Conservation (phyloP, 2,329 filamentous ascomycete species). For the Zelopaecilomyces penicillatus region DNA sequence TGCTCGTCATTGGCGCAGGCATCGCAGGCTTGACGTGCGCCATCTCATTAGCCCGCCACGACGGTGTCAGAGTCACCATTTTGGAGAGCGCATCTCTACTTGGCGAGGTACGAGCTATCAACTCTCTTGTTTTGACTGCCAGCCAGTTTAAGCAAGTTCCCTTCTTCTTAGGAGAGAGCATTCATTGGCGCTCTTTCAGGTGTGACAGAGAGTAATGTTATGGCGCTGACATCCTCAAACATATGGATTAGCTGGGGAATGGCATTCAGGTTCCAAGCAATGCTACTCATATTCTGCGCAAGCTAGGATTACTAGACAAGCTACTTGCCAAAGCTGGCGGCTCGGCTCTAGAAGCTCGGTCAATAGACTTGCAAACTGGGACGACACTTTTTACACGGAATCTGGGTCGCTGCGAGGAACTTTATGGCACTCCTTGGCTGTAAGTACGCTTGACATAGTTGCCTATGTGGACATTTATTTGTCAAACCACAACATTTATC, state of each 20-base stretch:
- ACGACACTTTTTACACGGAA: slow-evolving; percentile 6
- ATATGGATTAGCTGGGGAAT: slow-evolving; percentile 7
- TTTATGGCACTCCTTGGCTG: slow-evolving; percentile 14
- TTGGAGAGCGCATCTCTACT: slow-evolving; percentile 4
- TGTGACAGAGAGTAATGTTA: no score
- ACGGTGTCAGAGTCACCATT: slow-evolving; percentile 6
- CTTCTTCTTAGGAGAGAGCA: no score
- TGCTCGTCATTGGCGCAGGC: slow-evolving; percentile 12
- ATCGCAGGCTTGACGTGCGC: slow-evolving; percentile 10
- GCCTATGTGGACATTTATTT: no score
- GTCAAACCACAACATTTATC: no score
- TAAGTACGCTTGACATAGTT: slow-evolving; percentile 2
- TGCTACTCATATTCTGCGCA: slow-evolving; percentile 10
- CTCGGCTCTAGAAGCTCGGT: background rate
- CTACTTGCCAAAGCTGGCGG: background rate
- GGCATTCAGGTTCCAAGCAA: slow-evolving; percentile 14
- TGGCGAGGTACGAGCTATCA: no score
- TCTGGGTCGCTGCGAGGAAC: slow-evolving; percentile 5
- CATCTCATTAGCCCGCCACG: slow-evolving; percentile 7
- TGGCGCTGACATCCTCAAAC: no score
- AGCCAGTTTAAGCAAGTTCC: no score
- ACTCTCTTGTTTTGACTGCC: no score
- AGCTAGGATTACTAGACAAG: slow-evolving; percentile 11
- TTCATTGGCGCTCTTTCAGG: no score
- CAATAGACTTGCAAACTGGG: slow-evolving; percentile 3